Conservation (phyloP, 768 basidiomycete species). For the Auricularia sp. region DNA sequence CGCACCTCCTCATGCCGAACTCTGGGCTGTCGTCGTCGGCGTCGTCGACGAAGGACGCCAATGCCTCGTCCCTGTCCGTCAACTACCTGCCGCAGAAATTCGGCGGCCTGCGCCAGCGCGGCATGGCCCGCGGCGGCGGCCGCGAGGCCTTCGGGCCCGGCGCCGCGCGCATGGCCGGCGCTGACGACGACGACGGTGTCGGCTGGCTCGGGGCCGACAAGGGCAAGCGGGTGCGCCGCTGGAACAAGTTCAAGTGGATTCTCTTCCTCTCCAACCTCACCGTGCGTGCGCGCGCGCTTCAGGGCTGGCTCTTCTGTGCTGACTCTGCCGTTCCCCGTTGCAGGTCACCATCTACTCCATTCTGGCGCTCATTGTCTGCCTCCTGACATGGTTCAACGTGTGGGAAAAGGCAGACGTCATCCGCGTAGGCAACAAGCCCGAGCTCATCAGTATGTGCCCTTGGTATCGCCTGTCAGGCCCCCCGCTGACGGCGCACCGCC, state of each 20-base stretch:
- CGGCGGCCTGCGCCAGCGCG: constrained; percentile 37
- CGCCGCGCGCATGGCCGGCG: constrained; percentile 42
- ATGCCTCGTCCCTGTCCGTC: constrained; percentile 37
- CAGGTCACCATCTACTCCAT: constrained; percentile 56
- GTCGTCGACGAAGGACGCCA: not conserved
- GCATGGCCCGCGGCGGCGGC: constrained; percentile 48
- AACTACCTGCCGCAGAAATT: constrained; percentile 77
- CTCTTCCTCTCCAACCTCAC: constrained; percentile 57
- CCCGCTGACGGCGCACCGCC: not conserved
- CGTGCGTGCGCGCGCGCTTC: constrained; percentile 24
- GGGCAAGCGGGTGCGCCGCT: constrained; percentile 38
- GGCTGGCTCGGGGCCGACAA: constrained; percentile 17
- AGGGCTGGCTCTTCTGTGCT: not conserved
- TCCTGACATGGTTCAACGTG: constrained; percentile 71
- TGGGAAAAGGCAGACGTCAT: constrained; percentile 62
- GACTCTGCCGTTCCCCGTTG: not conserved
- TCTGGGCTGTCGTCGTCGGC: not conserved
- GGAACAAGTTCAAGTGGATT: constrained; percentile 82
- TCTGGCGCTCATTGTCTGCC: constrained; percentile 49
- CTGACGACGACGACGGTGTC: constrained; percentile 49
- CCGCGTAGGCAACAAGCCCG: constrained; percentile 55
- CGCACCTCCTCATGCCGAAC: not conserved
- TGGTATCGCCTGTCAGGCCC: too few relatives aligned
- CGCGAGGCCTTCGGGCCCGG: constrained; percentile 52
- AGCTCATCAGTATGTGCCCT: constrained; percentile 17